A percentile compares a stretch with the other conserved stretches of the same genome.
Evolutionary conservation across 768 basidiomycete species (phyloP).

Genomic region (Calvatia gigantea): DNA sequence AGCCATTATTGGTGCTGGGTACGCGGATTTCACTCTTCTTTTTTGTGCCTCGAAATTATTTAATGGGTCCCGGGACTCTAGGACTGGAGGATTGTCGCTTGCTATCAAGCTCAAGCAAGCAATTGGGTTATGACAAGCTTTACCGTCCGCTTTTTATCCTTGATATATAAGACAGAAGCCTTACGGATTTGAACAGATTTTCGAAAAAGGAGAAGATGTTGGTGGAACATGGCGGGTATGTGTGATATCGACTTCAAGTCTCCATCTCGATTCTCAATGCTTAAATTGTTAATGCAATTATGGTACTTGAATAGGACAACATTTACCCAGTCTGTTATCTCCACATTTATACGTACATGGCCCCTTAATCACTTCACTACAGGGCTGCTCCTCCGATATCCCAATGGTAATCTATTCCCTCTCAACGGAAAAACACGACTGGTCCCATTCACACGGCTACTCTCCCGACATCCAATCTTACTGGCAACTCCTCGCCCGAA

Average conservation of each 20-base stretch:
- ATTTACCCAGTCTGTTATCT: conserved; percentile 26
- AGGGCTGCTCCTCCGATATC: conserved; percentile 46
- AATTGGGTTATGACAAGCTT: conserved; percentile 36
- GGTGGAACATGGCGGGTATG: conserved; percentile 54
- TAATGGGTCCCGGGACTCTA: conserved; percentile 13
- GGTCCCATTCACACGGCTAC: conserved; percentile 37
- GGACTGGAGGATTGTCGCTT: conserved; percentile 38
- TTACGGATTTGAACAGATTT: conserved; percentile 31
- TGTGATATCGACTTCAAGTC: background rate
- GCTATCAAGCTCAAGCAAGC: conserved; percentile 39
- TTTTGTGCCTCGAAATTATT: background rate
- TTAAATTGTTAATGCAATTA: background rate
- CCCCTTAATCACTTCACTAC: background rate
- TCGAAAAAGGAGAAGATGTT: conserved; percentile 39
- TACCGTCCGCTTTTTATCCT: conserved; percentile 25
- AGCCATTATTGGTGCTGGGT: conserved; percentile 35
- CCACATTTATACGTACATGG: background rate
- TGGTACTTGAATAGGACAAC: conserved; percentile 25
- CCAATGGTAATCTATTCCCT: conserved; percentile 40
- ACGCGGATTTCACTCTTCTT: background rate
- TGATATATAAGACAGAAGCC: background rate
- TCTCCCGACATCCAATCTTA: conserved; percentile 42
- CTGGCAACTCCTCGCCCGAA: conserved; percentile 36
- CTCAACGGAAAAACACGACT: conserved; percentile 46
- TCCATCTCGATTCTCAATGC: background rate